Conservation (phyloP, 169 alveolate species). For the Plasmodium cynomolgi region DNA sequence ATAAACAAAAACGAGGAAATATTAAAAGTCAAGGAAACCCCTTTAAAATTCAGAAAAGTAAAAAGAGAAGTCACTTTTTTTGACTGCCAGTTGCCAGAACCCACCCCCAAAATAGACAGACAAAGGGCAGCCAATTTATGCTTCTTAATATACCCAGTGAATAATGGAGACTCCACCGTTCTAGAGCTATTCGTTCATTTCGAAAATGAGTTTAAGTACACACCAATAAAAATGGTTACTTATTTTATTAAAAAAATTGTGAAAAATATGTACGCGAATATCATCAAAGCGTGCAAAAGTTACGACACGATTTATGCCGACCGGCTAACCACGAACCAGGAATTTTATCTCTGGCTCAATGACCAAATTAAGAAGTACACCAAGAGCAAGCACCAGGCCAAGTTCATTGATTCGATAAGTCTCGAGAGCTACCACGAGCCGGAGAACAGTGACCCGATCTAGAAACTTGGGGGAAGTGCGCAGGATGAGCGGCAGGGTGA, state of each 20-base stretch:
- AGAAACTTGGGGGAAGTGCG: background rate
- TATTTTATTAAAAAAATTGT: slow-evolving; percentile 79
- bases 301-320: slow-evolving; percentile 72
- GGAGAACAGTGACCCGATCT: slow-evolving; percentile 20
- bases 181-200: slow-evolving; percentile 77
- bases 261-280: slow-evolving; percentile 77
- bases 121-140: slow-evolving; percentile 77
- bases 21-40: slow-evolving; percentile 51
- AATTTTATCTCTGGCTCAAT: slow-evolving; percentile 78
- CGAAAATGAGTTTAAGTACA: slow-evolving; percentile 76
- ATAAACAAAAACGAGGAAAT: slow-evolving; percentile 65
- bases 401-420: slow-evolving; percentile 55
- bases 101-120: slow-evolving; percentile 73
- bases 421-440: slow-evolving; percentile 60
- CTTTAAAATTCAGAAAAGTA: slow-evolving; percentile 22
- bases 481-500: background rate
- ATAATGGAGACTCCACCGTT: slow-evolving; percentile 77
- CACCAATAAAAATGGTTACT: slow-evolving; percentile 78
- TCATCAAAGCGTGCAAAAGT: slow-evolving; percentile 75
- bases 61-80: slow-evolving; percentile 54
- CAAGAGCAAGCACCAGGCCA: slow-evolving; percentile 29
- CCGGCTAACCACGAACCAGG: slow-evolving; percentile 47
- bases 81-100: slow-evolving; percentile 36
- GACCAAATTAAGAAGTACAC: slow-evolving; percentile 26
- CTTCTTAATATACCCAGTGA: slow-evolving; percentile 77